Base-by-base conservation (phyloP, 2,329 filamentous ascomycete genomes). In the Chaetomium strumarium region DNA sequence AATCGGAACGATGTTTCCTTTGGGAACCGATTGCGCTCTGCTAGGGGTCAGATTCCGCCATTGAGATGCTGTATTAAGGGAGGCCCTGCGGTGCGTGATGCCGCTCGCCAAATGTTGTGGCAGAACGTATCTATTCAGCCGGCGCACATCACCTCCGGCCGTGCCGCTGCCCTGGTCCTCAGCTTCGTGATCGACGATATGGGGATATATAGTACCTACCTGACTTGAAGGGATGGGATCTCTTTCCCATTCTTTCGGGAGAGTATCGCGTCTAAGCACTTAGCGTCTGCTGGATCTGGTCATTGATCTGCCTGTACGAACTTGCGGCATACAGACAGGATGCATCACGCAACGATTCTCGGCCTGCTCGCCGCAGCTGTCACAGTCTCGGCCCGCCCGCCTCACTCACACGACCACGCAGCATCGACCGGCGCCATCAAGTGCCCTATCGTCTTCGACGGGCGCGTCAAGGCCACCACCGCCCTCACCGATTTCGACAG, bases 401-500 rank as follows among this genome's bases (percentile, higher is more conserved):
- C 38, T 2, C 31, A 17, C 10, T 30, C 42, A 30, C 17, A 30
- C 17, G 29, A 7, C 19, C 19, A 43, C 30, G 40, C n/a, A 10
- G 29, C 45, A 30, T 30, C 50, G 31, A 33, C 54, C 24, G 60
- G 40, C 42, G 30, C 46, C n/a, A 52, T 65, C 51, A 62, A 61
- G 44, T 70, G 69, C 58, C 68, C 68, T 45, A 43, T 70, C 48
- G 55, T 70, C 51, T 67, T 71, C 54, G 68, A 70, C 61, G 68
- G 68, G 36, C 68, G 68, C 45, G 57, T 70, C 39, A 61, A 64
- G 16, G 41, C 61, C 11, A 48, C 57, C 16, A 57, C 65, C 8
- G 17, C 46, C 4, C 60, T 60, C 1, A 47, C 55, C 43, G 64
- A 68, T 59, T 68, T 70, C 46, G 66, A 71, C 63, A 57, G 58